Percentiles rank a stretch among this genome's conserved stretches.
Conservation (phyloP, 2,329 filamentous ascomycete genomes). For the Colletotrichum echinochloae region DNA sequence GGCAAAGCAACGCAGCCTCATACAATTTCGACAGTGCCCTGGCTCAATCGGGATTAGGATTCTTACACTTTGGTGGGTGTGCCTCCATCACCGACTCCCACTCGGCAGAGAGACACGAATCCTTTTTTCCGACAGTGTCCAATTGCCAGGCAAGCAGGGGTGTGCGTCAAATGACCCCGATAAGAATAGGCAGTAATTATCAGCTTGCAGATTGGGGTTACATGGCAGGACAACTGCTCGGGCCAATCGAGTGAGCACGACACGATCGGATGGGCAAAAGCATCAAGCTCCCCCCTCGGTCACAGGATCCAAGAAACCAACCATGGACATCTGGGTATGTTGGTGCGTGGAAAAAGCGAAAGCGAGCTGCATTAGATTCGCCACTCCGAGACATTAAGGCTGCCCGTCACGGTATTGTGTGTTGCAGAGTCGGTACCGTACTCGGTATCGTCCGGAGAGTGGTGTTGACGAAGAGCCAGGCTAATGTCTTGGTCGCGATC, state of each 20-base stretch:
- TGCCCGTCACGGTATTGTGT: neutral
- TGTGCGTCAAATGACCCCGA: slow-evolving; percentile 16
- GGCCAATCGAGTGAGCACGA: slow-evolving; percentile 3
- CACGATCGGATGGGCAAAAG: slow-evolving; percentile 1
- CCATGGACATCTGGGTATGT: neutral
- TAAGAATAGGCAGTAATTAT: slow-evolving; percentile 7
- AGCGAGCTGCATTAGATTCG: neutral
- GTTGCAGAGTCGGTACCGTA: neutral
- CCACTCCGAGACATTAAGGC: slow-evolving; percentile 5
- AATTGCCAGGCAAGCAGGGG: slow-evolving; percentile 5
- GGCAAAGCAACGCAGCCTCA: slow-evolving; percentile 28
- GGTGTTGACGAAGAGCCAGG: neutral
- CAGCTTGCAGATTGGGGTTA: slow-evolving; percentile 11
- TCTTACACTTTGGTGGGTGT: slow-evolving; percentile 15
- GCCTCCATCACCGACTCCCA: slow-evolving; percentile 6
- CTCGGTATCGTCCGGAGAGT: neutral
- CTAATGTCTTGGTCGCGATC: neutral
- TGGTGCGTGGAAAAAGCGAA: neutral
- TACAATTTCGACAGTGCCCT: slow-evolving; percentile 9
- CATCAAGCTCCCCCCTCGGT: neutral
- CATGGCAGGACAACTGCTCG: neutral
- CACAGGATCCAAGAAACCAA: slow-evolving; percentile 12
- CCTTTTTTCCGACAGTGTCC: neutral
- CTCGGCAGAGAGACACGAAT: neutral
- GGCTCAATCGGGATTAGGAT: slow-evolving; percentile 8